These are phyloP conservation scores for Aureobasidium lini DNA, from an alignment of 2,329 filamentous ascomycete genomes.

Conservation along the genomic window DNA sequence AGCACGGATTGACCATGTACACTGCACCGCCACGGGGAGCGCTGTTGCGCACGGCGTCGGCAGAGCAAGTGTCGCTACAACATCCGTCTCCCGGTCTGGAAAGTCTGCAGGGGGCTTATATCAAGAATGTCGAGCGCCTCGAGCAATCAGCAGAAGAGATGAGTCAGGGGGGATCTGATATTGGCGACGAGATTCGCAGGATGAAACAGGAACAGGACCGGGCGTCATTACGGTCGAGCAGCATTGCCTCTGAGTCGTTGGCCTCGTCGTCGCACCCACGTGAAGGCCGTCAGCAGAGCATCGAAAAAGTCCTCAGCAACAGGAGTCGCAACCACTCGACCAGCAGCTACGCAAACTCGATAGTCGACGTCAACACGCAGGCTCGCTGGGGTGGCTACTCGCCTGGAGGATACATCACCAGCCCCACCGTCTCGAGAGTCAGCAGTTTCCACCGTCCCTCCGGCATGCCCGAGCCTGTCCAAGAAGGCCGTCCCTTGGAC, in stretches of 20 bases:
- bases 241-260: conserved; percentile 6
- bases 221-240: conserved; percentile 45
- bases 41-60: conserved; percentile 17
- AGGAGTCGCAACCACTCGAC: conserved; percentile 35
- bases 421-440: conserved; percentile 49
- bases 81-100: conserved; percentile 15
- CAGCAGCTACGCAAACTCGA: conserved; percentile 48
- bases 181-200: conserved; percentile 69
- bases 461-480: conserved; percentile 31
- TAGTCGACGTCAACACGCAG: conserved; percentile 59
- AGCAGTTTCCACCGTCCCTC: conserved; percentile 15
- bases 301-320: conserved; percentile 15
- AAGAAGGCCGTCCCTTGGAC: conserved; percentile 29
- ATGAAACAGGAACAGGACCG: conserved; percentile 65
- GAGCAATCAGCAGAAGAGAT: conserved; percentile 69
- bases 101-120: conserved; percentile 11
- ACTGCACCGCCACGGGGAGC: conserved; percentile 5
- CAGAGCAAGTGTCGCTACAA: conserved; percentile 14
- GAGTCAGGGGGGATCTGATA: conserved; percentile 63
- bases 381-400: conserved; percentile 65
- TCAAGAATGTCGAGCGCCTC: conserved; percentile 61
- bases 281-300: neutral
- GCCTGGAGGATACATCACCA: conserved; percentile 60
- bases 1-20: neutral
- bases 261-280: neutral